Conservation (phyloP, 345 rosid genomes). For the Orychophragmus violaceus region DNA sequence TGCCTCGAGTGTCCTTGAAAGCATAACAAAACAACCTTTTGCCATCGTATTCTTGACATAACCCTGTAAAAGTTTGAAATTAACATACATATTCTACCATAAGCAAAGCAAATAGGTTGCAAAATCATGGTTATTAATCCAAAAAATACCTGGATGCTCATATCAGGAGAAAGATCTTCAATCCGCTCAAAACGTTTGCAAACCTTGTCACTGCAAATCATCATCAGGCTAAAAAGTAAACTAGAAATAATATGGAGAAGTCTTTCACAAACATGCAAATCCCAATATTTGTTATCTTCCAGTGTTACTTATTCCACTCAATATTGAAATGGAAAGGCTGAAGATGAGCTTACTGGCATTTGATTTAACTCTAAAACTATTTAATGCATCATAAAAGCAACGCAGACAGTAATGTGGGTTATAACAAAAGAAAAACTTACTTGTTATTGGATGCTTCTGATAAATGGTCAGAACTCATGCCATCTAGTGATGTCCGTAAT, state of each 20-base stretch:
- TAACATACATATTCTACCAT: slow-evolving; percentile 12
- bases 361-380: too few species aligned
- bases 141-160: slow-evolving; percentile 63
- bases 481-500: slow-evolving; percentile 52
- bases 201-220: slow-evolving; percentile 35
- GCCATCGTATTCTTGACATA: slow-evolving; percentile 78
- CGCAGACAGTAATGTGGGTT: neutral
- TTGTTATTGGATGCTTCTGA: slow-evolving; percentile 29
- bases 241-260: neutral
- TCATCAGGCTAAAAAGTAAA: neutral
- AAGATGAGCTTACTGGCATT: neutral
- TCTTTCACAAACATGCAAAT: slow-evolving; percentile 1
- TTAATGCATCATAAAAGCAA: neutral
- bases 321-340: neutral
- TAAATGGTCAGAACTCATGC: slow-evolving; percentile 41
- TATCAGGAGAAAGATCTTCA: slow-evolving; percentile 63
- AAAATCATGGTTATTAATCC: neutral
- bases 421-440: slow-evolving; percentile 41
- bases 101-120: neutral
- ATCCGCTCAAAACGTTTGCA: slow-evolving; percentile 46
- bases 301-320: neutral
- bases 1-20: slow-evolving; percentile 86
- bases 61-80: slow-evolving; percentile 47
- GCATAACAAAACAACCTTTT: slow-evolving; percentile 82
- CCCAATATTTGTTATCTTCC: neutral